A percentile compares a stretch with the other conserved stretches of the same genome.
phyloP scores from a whole-genome alignment of 2,329 filamentous ascomycete species.

The Aspergillus sp. region DNA sequence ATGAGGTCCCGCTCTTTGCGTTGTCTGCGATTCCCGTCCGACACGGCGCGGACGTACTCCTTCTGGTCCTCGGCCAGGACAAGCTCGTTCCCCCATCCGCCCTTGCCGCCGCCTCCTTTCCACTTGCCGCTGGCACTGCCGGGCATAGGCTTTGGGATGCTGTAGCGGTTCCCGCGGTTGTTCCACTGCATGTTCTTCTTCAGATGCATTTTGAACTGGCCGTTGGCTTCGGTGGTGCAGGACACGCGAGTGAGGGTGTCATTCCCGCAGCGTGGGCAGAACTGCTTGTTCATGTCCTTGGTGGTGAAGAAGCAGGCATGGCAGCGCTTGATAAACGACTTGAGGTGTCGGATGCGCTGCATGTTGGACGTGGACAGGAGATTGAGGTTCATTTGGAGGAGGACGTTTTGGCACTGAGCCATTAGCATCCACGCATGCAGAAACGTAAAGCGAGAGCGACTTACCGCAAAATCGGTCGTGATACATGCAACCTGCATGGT shows the following conservation, averaged over 20 bases:
- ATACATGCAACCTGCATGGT: constrained; percentile 81
- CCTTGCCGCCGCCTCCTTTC: constrained; percentile 62
- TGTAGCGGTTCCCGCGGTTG: constrained; percentile 82
- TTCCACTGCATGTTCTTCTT: constrained; percentile 97
- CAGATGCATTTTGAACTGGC: constrained; percentile 74
- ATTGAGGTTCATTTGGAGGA: constrained; percentile 88
- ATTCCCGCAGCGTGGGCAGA: constrained; percentile 86
- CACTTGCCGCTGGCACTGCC: constrained; percentile 71
- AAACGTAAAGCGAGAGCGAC: too few relatives aligned
- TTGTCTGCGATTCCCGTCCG: constrained; percentile 50
- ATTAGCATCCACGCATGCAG: too few relatives aligned
- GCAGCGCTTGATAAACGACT: constrained; percentile 83
- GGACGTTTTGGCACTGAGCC: constrained; percentile 65
- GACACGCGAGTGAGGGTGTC: constrained; percentile 74
- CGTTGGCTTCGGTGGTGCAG: constrained; percentile 72
- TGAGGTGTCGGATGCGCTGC: constrained; percentile 71
- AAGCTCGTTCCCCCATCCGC: constrained; percentile 74
- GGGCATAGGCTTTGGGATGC: constrained; percentile 79
- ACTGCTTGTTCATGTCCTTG: constrained; percentile 78
- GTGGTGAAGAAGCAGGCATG: constrained; percentile 85
- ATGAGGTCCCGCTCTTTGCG: constrained; percentile 71
- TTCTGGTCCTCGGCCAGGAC: constrained; percentile 94
- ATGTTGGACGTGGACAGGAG: constrained; percentile 66
- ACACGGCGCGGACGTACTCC: constrained; percentile 63
- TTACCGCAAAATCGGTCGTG: constrained; percentile 94